phyloP scores from a whole-genome alignment of 768 basidiomycete genomes.

The Suillus discolor region DNA sequence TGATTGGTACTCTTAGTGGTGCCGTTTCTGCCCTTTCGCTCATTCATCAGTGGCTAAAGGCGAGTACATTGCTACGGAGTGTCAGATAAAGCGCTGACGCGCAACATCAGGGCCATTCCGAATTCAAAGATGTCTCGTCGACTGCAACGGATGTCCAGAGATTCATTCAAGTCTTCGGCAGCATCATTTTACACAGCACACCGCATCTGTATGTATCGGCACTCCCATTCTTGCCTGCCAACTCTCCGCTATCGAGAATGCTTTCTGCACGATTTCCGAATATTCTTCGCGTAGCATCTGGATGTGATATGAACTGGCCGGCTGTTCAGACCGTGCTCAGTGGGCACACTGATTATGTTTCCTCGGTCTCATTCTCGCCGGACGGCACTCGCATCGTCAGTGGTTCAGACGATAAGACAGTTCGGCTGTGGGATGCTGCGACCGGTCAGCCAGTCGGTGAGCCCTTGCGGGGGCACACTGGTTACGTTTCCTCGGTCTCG shows the following conservation, averaged over 20 bases:
- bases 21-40: neutral
- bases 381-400: neutral
- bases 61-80: neutral
- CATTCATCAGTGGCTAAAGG: neutral
- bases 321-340: neutral
- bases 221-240: slow-evolving; percentile 19
- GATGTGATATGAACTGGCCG: neutral
- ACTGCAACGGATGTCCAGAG: slow-evolving; percentile 10
- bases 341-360: neutral
- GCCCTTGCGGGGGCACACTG: neutral
- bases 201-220: slow-evolving; percentile 30
- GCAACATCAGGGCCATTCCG: neutral
- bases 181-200: slow-evolving; percentile 15
- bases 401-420: neutral
- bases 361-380: neutral
- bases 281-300: neutral
- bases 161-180: slow-evolving; percentile 19
- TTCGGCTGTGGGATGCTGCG: neutral
- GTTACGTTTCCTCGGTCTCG: accelerated
- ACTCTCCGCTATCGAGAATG: neutral
- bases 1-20: neutral
- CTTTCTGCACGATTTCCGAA: neutral
- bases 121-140: neutral
- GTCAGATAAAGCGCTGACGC: neutral
- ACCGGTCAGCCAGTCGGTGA: neutral